Conservation (phyloP, 305 asterid species). For the Rubia peregrina region DNA sequence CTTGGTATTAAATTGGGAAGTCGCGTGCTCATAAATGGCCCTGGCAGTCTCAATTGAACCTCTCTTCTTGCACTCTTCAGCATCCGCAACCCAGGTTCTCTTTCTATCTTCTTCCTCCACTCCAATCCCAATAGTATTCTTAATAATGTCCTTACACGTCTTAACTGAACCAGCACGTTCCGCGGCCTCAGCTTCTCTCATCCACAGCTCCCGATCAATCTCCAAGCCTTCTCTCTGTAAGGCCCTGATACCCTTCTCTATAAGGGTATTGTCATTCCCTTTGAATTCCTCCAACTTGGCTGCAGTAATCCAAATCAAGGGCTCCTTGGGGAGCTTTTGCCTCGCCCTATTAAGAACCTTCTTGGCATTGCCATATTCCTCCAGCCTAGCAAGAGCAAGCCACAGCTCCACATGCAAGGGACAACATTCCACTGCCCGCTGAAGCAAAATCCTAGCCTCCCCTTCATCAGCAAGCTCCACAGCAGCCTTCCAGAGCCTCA, state of each 20-base stretch:
- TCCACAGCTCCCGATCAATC: conserved; percentile 85
- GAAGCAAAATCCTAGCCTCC: conserved; percentile 60
- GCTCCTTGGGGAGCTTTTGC: conserved; percentile 77
- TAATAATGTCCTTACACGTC: conserved; percentile 81
- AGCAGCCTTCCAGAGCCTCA: conserved; percentile 93
- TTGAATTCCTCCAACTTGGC: conserved; percentile 91
- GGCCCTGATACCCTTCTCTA: conserved; percentile 75
- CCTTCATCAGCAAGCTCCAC: conserved; percentile 85
- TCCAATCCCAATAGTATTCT: conserved; percentile 71
- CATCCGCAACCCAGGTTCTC: conserved; percentile 97
- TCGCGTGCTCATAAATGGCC: conserved; percentile 77
- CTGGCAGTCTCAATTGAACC: conserved; percentile 90
- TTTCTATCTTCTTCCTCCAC: conserved; percentile 95
- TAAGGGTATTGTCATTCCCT: conserved; percentile 72
- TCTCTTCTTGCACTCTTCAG: conserved; percentile 86
- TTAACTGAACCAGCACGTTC: conserved; percentile 85
- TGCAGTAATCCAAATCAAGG: conserved; percentile 84
- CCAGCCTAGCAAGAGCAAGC: conserved; percentile 86
- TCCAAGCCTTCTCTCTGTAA: conserved; percentile 78
- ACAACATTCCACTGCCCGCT: conserved; percentile 83
- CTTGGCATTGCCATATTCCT: conserved; percentile 68
- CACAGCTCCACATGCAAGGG: conserved; percentile 79
- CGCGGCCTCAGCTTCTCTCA: conserved; percentile 93
- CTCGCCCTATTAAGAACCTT: conserved; percentile 80
- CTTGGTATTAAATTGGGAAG: conserved; percentile 70